These are phyloP conservation scores for Leccinum rimulosum DNA, from an alignment of 768 basidiomycete species.

Conservation along the genomic window DNA sequence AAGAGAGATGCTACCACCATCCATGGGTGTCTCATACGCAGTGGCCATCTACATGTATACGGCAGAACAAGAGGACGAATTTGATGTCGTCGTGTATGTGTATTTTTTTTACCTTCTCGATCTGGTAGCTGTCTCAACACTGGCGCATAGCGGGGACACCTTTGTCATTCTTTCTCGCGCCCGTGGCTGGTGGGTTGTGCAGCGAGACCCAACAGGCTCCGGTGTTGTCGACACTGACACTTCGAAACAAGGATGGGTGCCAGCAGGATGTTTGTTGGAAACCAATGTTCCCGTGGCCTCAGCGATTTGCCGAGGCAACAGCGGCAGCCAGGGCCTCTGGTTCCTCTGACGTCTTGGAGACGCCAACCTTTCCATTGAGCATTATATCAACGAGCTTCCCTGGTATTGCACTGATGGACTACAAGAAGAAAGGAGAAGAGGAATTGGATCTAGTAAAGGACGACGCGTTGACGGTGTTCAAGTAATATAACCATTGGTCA, in stretches of 20 bases:
- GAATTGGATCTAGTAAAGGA: constrained; percentile 89
- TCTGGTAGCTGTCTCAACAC: constrained; percentile 4
- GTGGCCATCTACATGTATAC: constrained; percentile 99
- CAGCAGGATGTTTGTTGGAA: constrained; percentile 94
- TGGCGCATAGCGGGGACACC: constrained; percentile 70
- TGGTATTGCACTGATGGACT: constrained; percentile 95
- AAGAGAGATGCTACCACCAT: constrained; percentile 42
- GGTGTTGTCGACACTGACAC: constrained; percentile 76
- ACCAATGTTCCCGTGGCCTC: constrained; percentile 87
- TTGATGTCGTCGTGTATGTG: constrained; percentile 92
- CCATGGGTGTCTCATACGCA: constrained; percentile 79
- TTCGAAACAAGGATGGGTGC: constrained; percentile 92
- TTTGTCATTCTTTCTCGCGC: constrained; percentile 91
- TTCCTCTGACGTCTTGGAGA: constrained; percentile 42
- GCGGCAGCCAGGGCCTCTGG: constrained; percentile 52
- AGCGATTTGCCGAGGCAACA: constrained; percentile 82
- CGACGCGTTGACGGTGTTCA: constrained; percentile 88
- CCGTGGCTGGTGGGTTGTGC: constrained; percentile 99
- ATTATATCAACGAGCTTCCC: constrained; percentile 99
- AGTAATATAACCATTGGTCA: constrained; percentile 98
- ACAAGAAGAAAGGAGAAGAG: constrained; percentile 89
- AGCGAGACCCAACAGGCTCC: constrained; percentile 85
- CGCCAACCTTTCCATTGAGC: constrained; percentile 83
- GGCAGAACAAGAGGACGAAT: constrained; percentile 98
- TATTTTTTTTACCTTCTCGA: constrained; percentile 1